Percentiles rank a stretch among this genome's conserved stretches.
Evolutionary conservation across 2,329 filamentous ascomycete genomes (phyloP).

Genomic region (Nothophaeocryptopus gaeumannii): DNA sequence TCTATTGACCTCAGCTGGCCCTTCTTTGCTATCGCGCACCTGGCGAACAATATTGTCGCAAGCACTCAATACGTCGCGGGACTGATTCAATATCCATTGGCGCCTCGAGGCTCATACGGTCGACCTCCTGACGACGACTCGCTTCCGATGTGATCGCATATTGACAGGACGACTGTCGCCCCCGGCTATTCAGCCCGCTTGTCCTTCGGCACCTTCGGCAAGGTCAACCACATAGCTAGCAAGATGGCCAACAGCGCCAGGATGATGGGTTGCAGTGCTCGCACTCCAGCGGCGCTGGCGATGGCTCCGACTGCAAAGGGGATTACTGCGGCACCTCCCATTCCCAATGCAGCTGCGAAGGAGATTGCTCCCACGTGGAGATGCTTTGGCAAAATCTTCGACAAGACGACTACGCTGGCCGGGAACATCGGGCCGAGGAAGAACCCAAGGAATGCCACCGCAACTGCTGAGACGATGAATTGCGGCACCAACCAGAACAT

Average conservation of each 20-base stretch:
- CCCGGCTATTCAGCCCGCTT: conserved; percentile 5
- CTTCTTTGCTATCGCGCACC: no score
- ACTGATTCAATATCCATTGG: no score
- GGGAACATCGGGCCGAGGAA: conserved; percentile 24
- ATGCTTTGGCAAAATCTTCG: conserved; percentile 21
- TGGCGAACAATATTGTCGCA: no score
- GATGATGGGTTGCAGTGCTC: conserved; percentile 57
- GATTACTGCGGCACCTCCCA: conserved; percentile 33
- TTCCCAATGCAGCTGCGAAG: conserved; percentile 21
- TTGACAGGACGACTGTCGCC: no score
- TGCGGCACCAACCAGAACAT: conserved; percentile 23
- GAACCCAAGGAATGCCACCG: conserved; percentile 18
- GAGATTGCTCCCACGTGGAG: conserved; percentile 22
- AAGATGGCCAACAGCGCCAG: conserved; percentile 15
- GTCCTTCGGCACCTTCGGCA: conserved; percentile 31
- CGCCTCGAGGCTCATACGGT: no score
- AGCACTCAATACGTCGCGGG: no score
- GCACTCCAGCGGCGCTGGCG: conserved; percentile 51
- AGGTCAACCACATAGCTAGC: conserved; percentile 17
- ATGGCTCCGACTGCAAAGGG: conserved; percentile 24
- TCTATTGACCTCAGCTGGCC: no score
- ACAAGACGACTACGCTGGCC: conserved; percentile 14
- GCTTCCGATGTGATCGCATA: no score
- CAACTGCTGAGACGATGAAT: conserved; percentile 18
- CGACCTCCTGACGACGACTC: no score